phyloP scores from a whole-genome alignment of 179 eudicot genomes.

The Drosera spatulata region DNA sequence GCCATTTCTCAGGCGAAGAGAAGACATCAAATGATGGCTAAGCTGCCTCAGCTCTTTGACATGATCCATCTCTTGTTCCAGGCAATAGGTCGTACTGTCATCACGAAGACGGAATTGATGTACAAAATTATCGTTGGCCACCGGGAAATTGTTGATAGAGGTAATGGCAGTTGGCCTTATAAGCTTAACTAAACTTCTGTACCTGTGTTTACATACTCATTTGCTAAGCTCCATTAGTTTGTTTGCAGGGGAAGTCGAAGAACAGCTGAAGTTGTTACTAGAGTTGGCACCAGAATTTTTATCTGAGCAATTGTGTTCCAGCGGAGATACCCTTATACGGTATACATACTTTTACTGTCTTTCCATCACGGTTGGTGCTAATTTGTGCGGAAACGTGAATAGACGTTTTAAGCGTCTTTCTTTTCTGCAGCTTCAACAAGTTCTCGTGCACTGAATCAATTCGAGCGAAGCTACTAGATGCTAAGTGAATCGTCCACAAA shows the following conservation, averaged over 20 bases:
- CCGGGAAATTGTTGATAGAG: conserved; percentile 47
- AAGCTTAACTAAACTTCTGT: neutral
- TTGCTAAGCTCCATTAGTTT: no score
- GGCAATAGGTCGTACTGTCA: conserved; percentile 50
- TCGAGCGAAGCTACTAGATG: conserved; percentile 20
- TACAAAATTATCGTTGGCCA: conserved; percentile 43
- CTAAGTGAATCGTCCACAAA: conserved; percentile 5
- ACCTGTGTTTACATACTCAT: no score
- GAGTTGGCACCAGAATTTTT: conserved; percentile 76
- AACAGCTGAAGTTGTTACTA: conserved; percentile 54
- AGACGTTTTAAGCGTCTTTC: neutral
- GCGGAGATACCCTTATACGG: conserved; percentile 68
- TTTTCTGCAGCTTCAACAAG: conserved; percentile 27
- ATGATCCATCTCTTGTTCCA: conserved; percentile 54
- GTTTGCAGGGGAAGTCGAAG: conserved; percentile 65
- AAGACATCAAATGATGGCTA: conserved; percentile 48
- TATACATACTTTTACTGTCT: conserved; percentile 13
- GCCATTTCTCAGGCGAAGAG: conserved; percentile 53
- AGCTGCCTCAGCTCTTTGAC: conserved; percentile 68
- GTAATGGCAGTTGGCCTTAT: conserved; percentile 21
- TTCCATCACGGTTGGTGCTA: neutral
- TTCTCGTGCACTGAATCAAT: conserved; percentile 15
- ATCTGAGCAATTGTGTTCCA: conserved; percentile 34
- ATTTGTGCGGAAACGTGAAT: neutral
- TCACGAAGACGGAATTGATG: conserved; percentile 74